Conservation (phyloP, 1,284 basidiomycete species). For the Fistulina hepatica region DNA sequence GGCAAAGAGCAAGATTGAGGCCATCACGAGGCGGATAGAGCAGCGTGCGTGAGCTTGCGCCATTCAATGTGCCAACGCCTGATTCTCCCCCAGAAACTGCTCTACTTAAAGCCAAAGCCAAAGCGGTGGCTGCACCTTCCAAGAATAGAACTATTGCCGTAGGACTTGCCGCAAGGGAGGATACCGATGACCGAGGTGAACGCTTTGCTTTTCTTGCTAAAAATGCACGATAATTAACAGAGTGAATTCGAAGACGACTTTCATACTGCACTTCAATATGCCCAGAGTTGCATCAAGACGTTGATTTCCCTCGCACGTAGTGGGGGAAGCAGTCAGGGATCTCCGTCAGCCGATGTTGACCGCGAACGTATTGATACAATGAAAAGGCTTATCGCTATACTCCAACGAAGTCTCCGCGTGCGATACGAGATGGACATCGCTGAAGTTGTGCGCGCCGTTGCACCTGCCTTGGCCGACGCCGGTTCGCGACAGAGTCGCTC, state of each 20-base stretch:
- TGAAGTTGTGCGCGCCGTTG: slow-evolving; percentile 60
- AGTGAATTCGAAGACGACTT: slow-evolving; percentile 46
- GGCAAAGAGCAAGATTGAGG: slow-evolving; percentile 62
- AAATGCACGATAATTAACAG: slow-evolving; percentile 13
- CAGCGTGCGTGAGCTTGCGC: slow-evolving; percentile 44
- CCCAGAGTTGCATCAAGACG: slow-evolving; percentile 42
- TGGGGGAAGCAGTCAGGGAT: no score
- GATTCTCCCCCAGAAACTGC: no score
- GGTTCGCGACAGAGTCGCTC: slow-evolving; percentile 72
- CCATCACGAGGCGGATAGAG: slow-evolving; percentile 53
- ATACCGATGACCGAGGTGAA: slow-evolving; percentile 34
- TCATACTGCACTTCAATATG: slow-evolving; percentile 53
- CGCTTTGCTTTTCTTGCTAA: slow-evolving; percentile 1
- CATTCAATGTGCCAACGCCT: no score
- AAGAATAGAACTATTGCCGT: no score
- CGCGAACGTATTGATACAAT: slow-evolving; percentile 52
- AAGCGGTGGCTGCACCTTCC: no score
- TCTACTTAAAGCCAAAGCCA: no score
- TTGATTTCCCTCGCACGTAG: slow-evolving; percentile 38
- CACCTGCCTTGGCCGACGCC: slow-evolving; percentile 69
- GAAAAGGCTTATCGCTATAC: slow-evolving; percentile 53
- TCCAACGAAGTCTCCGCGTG: slow-evolving; percentile 71
- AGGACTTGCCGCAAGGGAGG: slow-evolving; percentile 24
- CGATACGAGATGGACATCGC: slow-evolving; percentile 63
- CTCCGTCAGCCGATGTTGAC: slow-evolving; percentile 37